A percentile compares a stretch with the other conserved stretches of the same genome.
Conservation (phyloP, 1,284 basidiomycete genomes). For the Phylloporus sp. region DNA sequence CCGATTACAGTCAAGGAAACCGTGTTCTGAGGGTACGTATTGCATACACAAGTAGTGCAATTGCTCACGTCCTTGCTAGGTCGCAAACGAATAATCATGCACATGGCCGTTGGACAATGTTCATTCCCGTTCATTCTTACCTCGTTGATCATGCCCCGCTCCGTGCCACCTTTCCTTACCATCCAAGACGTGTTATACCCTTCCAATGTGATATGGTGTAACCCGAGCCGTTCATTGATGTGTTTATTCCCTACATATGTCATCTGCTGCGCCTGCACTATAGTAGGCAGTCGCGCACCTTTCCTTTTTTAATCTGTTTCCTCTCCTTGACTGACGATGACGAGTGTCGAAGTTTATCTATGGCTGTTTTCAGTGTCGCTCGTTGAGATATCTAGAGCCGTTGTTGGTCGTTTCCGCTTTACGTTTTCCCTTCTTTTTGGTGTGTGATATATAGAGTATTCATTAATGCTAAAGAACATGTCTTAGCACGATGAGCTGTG, state of each 20-base stretch:
- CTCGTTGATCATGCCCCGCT: not conserved
- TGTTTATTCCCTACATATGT: constrained; percentile 6
- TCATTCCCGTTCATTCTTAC: not conserved
- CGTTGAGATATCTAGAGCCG: not conserved
- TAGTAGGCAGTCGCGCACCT: not conserved
- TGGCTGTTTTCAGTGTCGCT: not conserved
- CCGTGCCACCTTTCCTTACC: not conserved
- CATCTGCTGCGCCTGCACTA: not conserved
- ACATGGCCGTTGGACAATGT: not conserved
- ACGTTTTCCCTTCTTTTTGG: not conserved
- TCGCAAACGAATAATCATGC: constrained; percentile 1
- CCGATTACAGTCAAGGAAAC: constrained; percentile 38
- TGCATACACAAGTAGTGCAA: not conserved
- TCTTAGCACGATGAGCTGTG: not conserved
- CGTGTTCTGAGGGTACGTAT: constrained; percentile 39
- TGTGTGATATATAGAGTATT: constrained; percentile 5
- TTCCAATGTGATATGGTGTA: constrained; percentile 2
- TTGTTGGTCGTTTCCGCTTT: not conserved
- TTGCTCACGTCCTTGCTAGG: not conserved
- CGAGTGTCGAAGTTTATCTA: not conserved
- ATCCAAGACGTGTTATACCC: constrained; percentile 5
- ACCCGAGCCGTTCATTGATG: constrained; percentile 1
- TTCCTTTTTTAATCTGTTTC: constrained; percentile 2
- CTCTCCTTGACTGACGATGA: constrained; percentile 4
- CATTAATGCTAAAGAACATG: constrained; percentile 1